Evolutionary conservation across 352 stramenopile genomes (phyloP).

Genomic region (Pythium biforme): DNA sequence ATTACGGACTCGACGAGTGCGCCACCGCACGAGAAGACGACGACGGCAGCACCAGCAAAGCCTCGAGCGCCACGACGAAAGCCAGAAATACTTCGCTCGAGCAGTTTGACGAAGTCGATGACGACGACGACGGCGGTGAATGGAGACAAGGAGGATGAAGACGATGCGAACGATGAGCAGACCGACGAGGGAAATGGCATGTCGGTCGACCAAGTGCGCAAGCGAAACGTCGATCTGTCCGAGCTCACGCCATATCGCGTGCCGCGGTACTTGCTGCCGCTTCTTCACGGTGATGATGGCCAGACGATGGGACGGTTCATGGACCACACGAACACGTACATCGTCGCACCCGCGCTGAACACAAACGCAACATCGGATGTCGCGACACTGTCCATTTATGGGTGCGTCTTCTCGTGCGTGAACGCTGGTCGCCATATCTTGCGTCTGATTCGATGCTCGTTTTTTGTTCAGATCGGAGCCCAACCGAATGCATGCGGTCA

Average conservation of each 20-base stretch:
- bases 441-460: not conserved
- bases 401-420: slow-evolving; percentile 30
- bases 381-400: slow-evolving; percentile 72
- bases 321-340: slow-evolving; percentile 76
- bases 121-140: not conserved
- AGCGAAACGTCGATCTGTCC: slow-evolving; percentile 71
- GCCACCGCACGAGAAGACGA: not conserved
- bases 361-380: slow-evolving; percentile 25
- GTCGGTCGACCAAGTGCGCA: slow-evolving; percentile 49
- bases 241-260: slow-evolving; percentile 79
- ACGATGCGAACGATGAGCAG: slow-evolving; percentile 9
- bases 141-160: slow-evolving; percentile 22
- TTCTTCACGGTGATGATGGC: slow-evolving; percentile 66
- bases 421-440: not conserved
- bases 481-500: slow-evolving; percentile 54
- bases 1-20: not conserved
- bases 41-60: not conserved
- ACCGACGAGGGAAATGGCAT: slow-evolving; percentile 33
- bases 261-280: slow-evolving; percentile 56
- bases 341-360: slow-evolving; percentile 51
- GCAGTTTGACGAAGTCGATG: slow-evolving; percentile 9
- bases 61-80: not conserved
- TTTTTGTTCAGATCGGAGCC: slow-evolving; percentile 31
- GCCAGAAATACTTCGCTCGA: not conserved
- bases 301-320: slow-evolving; percentile 78